Conservation (phyloP, 345 rosid genomes). For the Boechera divaricarpa region DNA sequence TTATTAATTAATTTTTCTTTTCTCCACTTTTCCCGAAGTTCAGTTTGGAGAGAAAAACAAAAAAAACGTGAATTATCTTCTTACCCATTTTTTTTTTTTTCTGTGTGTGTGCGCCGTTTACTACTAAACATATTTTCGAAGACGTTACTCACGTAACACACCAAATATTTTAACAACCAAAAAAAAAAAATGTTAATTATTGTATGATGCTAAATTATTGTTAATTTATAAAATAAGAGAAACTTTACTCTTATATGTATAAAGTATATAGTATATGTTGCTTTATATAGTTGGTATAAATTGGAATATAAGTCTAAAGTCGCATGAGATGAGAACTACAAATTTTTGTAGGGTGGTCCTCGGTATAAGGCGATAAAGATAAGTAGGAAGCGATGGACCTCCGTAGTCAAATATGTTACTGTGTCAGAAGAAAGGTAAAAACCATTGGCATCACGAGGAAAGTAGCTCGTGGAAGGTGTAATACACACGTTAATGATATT, state of each 20-base stretch:
- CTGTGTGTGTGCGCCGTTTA: not conserved
- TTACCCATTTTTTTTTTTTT: not conserved
- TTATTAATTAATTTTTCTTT: conserved; percentile 25
- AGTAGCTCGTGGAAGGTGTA: conserved; percentile 16
- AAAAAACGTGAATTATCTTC: conserved; percentile 36
- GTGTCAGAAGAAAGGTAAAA: conserved; percentile 31
- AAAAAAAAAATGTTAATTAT: not conserved
- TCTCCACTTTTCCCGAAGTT: conserved; percentile 41
- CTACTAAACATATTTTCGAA: conserved; percentile 7
- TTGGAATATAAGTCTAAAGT: not conserved
- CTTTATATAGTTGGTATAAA: not conserved
- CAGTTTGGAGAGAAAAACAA: conserved; percentile 25
- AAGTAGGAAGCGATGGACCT: not conserved
- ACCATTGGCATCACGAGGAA: conserved; percentile 39
- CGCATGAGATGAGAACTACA: not conserved
- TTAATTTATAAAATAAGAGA: no score
- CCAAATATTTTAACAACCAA: not conserved
- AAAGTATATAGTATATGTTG: no score
- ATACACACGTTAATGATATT: conserved; percentile 24
- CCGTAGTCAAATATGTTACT: conserved; percentile 22
- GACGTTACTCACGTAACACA: not conserved
- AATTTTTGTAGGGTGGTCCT: not conserved
- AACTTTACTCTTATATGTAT: not conserved
- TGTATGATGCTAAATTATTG: no score
- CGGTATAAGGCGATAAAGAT: conserved; percentile 4